These are phyloP conservation scores for Opeltia flavorubescens DNA, from an alignment of 495 filamentous ascomycete species.

Conservation along the genomic window DNA sequence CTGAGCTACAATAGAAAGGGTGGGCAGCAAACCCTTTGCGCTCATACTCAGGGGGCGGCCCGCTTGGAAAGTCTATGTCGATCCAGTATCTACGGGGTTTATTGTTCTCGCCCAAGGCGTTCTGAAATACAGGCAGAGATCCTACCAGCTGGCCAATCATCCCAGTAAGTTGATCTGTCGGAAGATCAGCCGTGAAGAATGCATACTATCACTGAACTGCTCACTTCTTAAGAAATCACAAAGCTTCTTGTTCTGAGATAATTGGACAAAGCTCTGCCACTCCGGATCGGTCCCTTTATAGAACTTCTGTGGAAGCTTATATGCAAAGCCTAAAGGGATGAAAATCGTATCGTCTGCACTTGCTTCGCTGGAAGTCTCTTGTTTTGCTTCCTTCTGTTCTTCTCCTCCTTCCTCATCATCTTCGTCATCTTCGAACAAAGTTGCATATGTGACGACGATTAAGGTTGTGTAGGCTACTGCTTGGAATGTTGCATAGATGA, in stretches of 20 bases:
- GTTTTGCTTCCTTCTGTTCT: background rate
- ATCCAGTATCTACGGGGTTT: slow-evolving; percentile 41
- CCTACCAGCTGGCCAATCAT: slow-evolving; percentile 27
- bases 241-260: slow-evolving; percentile 37
- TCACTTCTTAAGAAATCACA: slow-evolving; percentile 36
- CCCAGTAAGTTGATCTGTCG: slow-evolving; percentile 35
- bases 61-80: slow-evolving; percentile 42
- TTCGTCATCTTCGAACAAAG: background rate
- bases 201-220: slow-evolving; percentile 1
- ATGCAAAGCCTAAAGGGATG: slow-evolving; percentile 47
- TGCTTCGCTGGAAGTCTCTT: slow-evolving; percentile 5
- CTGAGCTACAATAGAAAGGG: background rate
- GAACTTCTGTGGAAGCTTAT: slow-evolving; percentile 29
- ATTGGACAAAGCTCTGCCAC: slow-evolving; percentile 49
- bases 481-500: no score
- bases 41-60: slow-evolving; percentile 45
- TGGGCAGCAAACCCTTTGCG: slow-evolving; percentile 36
- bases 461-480: background rate
- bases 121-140: slow-evolving; percentile 20
- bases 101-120: slow-evolving; percentile 33
- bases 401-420: slow-evolving; percentile 7
- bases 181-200: slow-evolving; percentile 10
- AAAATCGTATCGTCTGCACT: slow-evolving; percentile 34
- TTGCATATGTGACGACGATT: background rate
- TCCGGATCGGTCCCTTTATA: slow-evolving; percentile 56